Conservation (phyloP, 768 basidiomycete genomes). For the Boletus subcaerulescens region DNA sequence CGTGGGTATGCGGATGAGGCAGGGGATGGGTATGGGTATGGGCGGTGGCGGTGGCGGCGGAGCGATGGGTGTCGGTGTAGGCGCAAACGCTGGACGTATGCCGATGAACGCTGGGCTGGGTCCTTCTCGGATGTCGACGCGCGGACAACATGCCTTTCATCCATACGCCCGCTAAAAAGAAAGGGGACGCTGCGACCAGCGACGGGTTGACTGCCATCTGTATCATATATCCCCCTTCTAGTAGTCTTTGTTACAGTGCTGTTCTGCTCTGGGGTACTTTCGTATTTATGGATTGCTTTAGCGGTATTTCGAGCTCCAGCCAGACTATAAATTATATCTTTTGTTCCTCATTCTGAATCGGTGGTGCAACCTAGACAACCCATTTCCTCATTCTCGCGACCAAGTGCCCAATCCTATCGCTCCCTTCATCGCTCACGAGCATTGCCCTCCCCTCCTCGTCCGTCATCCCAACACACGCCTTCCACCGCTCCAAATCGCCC, state of each 20-base stretch:
- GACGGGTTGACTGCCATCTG: constrained; percentile 12
- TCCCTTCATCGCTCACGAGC: constrained; percentile 17
- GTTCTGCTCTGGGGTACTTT: constrained; percentile 7
- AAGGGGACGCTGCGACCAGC: too few species aligned
- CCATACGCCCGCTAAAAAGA: constrained; percentile 52
- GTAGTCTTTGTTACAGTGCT: constrained; percentile 9
- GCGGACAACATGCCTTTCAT: constrained; percentile 62
- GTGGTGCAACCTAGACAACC: constrained; percentile 6
- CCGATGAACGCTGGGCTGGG: constrained; percentile 42
- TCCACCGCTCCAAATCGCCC: constrained; percentile 79
- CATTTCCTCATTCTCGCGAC: constrained; percentile 36
- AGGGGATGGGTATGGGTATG: constrained; percentile 41
- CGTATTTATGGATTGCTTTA: constrained; percentile 14
- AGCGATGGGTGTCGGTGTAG: constrained; percentile 34
- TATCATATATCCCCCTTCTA: constrained; percentile 30
- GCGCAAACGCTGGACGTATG: constrained; percentile 38
- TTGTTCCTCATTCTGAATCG: too few species aligned
- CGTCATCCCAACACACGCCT: constrained; percentile 60
- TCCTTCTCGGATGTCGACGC: constrained; percentile 46
- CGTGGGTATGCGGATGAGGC: constrained; percentile 37
- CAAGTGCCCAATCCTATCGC: constrained; percentile 15
- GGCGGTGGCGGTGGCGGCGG: constrained; percentile 21
- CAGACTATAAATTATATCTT: background rate
- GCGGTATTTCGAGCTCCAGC: background rate
- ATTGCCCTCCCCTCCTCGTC: constrained; percentile 39